Evolutionary conservation across 768 basidiomycete genomes (phyloP).

Genomic region (Agaricus sinodeliciosus): DNA sequence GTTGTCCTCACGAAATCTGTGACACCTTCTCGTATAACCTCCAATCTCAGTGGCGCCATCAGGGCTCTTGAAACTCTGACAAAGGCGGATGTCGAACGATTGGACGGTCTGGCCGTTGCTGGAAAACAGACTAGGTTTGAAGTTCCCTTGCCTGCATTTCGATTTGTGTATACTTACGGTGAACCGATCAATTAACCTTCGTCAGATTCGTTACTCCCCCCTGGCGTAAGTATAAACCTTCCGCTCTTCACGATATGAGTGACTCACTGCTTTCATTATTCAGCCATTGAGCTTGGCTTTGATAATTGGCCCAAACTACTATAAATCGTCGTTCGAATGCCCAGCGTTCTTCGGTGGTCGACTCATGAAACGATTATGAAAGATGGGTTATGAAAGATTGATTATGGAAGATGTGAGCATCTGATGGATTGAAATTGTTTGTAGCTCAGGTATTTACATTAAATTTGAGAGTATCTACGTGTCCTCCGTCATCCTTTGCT

Average conservation of each 20-base stretch:
- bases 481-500: too few species aligned
- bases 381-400: too few species aligned
- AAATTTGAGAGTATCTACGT: too few species aligned
- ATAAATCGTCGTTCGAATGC: not conserved
- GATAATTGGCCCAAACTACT: constrained; percentile 48
- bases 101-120: constrained; percentile 50
- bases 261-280: constrained; percentile 6
- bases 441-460: too few species aligned
- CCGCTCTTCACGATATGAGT: constrained; percentile 5
- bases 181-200: not conserved
- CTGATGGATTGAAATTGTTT: too few species aligned
- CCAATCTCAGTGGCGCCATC: constrained; percentile 49
- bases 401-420: too few species aligned
- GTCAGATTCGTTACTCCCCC: constrained; percentile 53
- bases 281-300: constrained; percentile 64
- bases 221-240: constrained; percentile 49
- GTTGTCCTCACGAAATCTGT: constrained; percentile 76
- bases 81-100: constrained; percentile 42
- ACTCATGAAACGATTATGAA: too few species aligned
- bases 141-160: constrained; percentile 10
- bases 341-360: too few species aligned
- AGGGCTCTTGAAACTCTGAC: constrained; percentile 39
- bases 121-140: constrained; percentile 59
- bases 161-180: constrained; percentile 6
- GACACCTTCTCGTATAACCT: constrained; percentile 57